Evolutionary conservation across 306 rosid species (phyloP), one percentile per base, ranked within the genome.

Genomic region (Astragalus membranaceus): DNA sequence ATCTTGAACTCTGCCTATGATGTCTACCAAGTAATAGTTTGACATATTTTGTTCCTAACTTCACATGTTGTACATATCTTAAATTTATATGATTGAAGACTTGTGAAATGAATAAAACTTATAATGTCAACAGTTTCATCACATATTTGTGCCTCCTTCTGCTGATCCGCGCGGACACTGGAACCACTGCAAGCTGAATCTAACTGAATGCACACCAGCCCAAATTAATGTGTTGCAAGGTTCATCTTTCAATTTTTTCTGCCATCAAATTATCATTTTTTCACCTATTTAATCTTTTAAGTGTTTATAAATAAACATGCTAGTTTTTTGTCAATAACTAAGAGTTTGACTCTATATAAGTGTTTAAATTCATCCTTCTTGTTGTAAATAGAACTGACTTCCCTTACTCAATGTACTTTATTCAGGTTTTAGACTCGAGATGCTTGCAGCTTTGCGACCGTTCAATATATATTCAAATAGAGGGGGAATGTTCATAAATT

Each of bases 401-500:
- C 64, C 17, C 70, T 62, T 39, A 49, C 14, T 64, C 20, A 15
- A 33, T 57, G 26, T 9, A 23, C 37, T 33, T 41, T 49, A 13
- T 65, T 70, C 81, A 92, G 98, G 84, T 69, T 86, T 89, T 65
- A 86, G 99, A 82, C 70, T 49, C 2, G 75, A 79, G 70, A 89
- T 95, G 97, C 82, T 91, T 72, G 78, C 75, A 16, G 72, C 87
- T 39, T 68, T 91, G 72, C 73, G 67, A 70, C 69, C 75, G 10
- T 86, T 86, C 80, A 54, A 36, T 75, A 49, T 80, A 36, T 59
- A 75, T 73, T 89, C 97, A n/a, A 54, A 47, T 64, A 79, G 87
- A 68, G 99, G 86, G 26, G 99, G 97, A 54, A 80, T 86, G 90
- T 89, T 72, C 81, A 83, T 95, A 53, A 95, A 95, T 61, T 91